Evolutionary conservation across 1,284 basidiomycete species (phyloP), one percentile per base, ranked within the genome.

Genomic region (Tranzscheliella williamsii): DNA sequence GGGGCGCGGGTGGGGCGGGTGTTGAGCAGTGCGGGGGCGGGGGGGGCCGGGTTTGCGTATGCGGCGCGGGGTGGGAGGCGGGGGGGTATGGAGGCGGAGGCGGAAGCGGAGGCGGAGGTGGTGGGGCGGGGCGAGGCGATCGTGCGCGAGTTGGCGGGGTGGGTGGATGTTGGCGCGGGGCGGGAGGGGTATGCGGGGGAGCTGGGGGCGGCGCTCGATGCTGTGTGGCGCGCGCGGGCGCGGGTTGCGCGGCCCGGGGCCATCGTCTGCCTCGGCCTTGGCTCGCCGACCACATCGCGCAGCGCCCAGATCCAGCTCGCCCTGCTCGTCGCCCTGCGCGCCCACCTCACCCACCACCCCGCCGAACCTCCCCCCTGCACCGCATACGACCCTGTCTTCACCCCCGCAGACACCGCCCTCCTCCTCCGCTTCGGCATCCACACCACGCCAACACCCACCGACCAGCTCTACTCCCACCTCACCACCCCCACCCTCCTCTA

Each of bases 301-400:
- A 36, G 40, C 12, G 54, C 61, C 4, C 61, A 64, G 29, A 41
- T 64, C 5, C 61, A 64, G 24, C 34, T 64, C 1, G 61, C 54
- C 4, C 24, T 64, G 5, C 20, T 64, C n/a, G 7, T 64, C 15
- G 39, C 42, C 2, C 2, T 64, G 6, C 54, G 46, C 1, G 15
- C 4, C 1, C 49, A 29, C 16, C 15, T 54, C 7, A 30, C 35
- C 16, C n/a, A 15, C 13, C 12, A 34, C 8, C 32, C 32, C 18
- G 9, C 9, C 9, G 18, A 9, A 20, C 32, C 32, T 15, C 23
- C 11, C 1, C 36, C 50, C 3, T 50, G 51, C 18, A 7, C 56
- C 1, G 61, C 61, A 2, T 58, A 36, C 43, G 61, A 64, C 26
- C 61, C 61, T 1, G 11, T 58, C 16, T 64, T 64, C 16, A 51